Evolutionary conservation across 495 filamentous ascomycete genomes (phyloP).

Genomic region (Letharia columbiana): DNA sequence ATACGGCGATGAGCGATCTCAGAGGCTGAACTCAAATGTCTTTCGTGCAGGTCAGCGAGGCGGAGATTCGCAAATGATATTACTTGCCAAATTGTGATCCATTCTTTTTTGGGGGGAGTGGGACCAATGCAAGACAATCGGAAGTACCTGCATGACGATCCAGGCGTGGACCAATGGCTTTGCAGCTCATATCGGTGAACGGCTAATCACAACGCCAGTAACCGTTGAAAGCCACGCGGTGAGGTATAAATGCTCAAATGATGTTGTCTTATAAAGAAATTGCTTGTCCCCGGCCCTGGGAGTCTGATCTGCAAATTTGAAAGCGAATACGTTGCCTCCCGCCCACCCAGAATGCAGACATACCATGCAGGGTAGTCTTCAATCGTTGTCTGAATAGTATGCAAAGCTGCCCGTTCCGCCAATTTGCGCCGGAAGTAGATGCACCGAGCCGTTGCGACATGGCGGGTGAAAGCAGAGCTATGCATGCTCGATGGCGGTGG

Average conservation of each 20-base stretch:
- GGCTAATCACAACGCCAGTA: not conserved
- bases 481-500: not conserved
- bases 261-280: not conserved
- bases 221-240: not conserved
- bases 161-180: not conserved
- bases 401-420: constrained; percentile 5
- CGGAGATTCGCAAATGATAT: not conserved
- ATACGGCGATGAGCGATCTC: not conserved
- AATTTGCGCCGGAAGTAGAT: not conserved
- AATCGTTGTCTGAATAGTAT: not conserved
- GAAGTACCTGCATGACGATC: constrained; percentile 1
- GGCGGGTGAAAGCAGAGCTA: not conserved
- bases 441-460: not conserved
- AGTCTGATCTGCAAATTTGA: not conserved
- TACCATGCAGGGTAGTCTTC: not conserved
- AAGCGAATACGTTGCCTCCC: not conserved
- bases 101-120: not conserved
- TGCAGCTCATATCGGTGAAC: not conserved
- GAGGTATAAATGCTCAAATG: not conserved
- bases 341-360: not conserved
- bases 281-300: not conserved
- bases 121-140: not conserved
- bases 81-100: not conserved
- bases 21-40: not conserved
- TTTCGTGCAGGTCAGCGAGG: not conserved